phyloP scores from a whole-genome alignment of 768 basidiomycete genomes.

The Suillus luteus region DNA sequence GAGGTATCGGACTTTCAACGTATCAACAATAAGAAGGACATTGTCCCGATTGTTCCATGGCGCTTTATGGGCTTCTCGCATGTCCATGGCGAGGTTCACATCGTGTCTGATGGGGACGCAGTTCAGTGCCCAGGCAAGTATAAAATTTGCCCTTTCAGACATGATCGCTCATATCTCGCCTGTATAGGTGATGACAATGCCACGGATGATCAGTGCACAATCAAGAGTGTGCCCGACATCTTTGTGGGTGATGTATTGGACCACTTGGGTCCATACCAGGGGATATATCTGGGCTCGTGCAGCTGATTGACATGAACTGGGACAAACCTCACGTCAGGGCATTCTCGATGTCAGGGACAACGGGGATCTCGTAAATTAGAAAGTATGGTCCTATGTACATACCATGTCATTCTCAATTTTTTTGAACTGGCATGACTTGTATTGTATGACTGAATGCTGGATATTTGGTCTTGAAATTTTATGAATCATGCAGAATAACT shows the following conservation, averaged over 20 bases:
- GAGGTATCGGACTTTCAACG: conserved; percentile 29
- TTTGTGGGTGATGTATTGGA: conserved; percentile 49
- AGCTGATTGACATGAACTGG: conserved; percentile 17
- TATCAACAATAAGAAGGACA: conserved; percentile 36
- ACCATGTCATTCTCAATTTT: background rate
- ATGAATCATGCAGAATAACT: no score
- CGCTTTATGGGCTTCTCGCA: conserved; percentile 48
- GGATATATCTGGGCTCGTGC: conserved; percentile 54
- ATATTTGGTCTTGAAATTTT: no score
- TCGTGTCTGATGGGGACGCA: conserved; percentile 38
- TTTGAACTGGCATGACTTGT: no score
- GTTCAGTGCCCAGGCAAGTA: conserved; percentile 42
- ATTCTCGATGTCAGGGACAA: background rate
- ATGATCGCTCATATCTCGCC: background rate
- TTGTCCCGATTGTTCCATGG: conserved; percentile 59
- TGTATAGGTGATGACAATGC: conserved; percentile 53
- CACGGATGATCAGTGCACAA: conserved; percentile 53
- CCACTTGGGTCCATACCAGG: conserved; percentile 60
- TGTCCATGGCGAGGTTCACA: conserved; percentile 44
- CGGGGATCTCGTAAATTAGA: background rate
- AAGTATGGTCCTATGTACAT: background rate
- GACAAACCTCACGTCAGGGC: background rate
- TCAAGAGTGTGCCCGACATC: conserved; percentile 55
- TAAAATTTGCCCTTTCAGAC: background rate
- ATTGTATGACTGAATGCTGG: no score